These are phyloP conservation scores for Pyrenophora tritici-repentis DNA, from an alignment of 2,329 filamentous ascomycete genomes.

Conservation along the genomic window DNA sequence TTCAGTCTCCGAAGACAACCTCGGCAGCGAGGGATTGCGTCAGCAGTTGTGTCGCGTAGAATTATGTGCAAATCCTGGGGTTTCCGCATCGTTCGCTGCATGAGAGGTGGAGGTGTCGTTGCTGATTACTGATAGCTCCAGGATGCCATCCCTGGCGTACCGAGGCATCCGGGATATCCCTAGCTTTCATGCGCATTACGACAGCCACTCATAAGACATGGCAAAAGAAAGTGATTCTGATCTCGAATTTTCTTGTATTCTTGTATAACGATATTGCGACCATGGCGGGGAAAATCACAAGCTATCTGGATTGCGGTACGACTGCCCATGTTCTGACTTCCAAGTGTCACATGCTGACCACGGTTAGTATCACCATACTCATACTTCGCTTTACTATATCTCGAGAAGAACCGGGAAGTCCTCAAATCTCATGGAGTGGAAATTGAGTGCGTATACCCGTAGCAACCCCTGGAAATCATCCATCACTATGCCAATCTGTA, in stretches of 20 bases:
- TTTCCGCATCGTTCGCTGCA: slow-evolving; percentile 3
- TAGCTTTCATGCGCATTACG: slow-evolving; percentile 4
- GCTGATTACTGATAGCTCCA: slow-evolving; percentile 28
- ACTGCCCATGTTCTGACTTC: not conserved
- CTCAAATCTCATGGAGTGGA: slow-evolving; percentile 65
- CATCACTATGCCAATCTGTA: not conserved
- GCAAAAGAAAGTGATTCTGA: not conserved
- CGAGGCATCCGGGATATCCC: slow-evolving; percentile 32
- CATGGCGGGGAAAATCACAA: slow-evolving; percentile 68
- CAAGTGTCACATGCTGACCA: slow-evolving; percentile 13
- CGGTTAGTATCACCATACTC: slow-evolving; percentile 65
- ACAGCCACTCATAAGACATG: slow-evolving; percentile 3
- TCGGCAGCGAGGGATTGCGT: not conserved
- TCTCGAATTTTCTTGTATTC: slow-evolving; percentile 24
- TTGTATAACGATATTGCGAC: slow-evolving; percentile 11
- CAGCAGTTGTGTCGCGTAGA: too few relatives aligned
- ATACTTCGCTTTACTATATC: slow-evolving; percentile 60
- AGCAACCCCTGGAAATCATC: not conserved
- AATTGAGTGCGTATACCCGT: slow-evolving; percentile 63
- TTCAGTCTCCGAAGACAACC: slow-evolving; percentile 1
- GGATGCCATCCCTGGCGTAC: slow-evolving; percentile 14
- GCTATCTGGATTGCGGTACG: slow-evolving; percentile 69
- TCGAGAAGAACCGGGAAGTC: slow-evolving; percentile 60
- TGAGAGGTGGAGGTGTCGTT: slow-evolving; percentile 2
- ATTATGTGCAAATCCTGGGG: not conserved